Evolutionary conservation across 1,284 basidiomycete genomes (phyloP).

Genomic region (Rhizopogon parksii): DNA sequence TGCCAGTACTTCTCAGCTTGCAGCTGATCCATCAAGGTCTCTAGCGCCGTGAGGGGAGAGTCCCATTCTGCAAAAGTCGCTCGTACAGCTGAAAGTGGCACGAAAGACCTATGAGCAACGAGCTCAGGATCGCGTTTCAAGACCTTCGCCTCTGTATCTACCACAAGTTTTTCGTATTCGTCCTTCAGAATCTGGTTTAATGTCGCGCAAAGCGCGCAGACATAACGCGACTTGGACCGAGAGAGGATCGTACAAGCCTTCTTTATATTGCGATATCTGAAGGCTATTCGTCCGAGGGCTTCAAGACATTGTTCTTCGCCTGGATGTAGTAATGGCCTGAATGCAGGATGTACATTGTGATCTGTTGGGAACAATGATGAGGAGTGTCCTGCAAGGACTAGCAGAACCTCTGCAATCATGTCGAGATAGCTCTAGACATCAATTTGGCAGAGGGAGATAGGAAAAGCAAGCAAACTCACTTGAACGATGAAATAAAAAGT

Average conservation of each 20-base stretch:
- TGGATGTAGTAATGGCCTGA: slow-evolving; percentile 72
- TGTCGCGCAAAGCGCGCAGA: slow-evolving; percentile 68
- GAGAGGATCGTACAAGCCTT: slow-evolving; percentile 44
- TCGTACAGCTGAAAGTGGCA: slow-evolving; percentile 74
- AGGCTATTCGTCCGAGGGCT: slow-evolving; percentile 64
- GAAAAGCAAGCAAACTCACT: neutral
- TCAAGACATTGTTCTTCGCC: slow-evolving; percentile 79
- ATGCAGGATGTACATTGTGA: slow-evolving; percentile 54
- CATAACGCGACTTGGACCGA: slow-evolving; percentile 63
- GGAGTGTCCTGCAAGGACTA: slow-evolving; percentile 76
- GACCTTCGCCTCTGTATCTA: slow-evolving; percentile 75
- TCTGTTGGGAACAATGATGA: slow-evolving; percentile 71
- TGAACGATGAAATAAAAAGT: neutral
- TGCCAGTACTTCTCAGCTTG: slow-evolving; percentile 50
- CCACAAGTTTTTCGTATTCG: slow-evolving; percentile 76
- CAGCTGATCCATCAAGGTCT: slow-evolving; percentile 55
- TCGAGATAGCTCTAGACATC: slow-evolving; percentile 3
- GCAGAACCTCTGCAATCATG: slow-evolving; percentile 82
- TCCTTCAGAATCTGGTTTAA: slow-evolving; percentile 65
- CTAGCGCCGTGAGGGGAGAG: slow-evolving; percentile 66
- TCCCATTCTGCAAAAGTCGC: slow-evolving; percentile 83
- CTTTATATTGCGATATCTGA: slow-evolving; percentile 66
- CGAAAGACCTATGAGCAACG: slow-evolving; percentile 70
- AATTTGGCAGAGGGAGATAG: slow-evolving; percentile 1
- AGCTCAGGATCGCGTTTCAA: slow-evolving; percentile 62